phyloP scores from a whole-genome alignment of 352 stramenopile genomes.

The Phytophthora hybrid region DNA sequence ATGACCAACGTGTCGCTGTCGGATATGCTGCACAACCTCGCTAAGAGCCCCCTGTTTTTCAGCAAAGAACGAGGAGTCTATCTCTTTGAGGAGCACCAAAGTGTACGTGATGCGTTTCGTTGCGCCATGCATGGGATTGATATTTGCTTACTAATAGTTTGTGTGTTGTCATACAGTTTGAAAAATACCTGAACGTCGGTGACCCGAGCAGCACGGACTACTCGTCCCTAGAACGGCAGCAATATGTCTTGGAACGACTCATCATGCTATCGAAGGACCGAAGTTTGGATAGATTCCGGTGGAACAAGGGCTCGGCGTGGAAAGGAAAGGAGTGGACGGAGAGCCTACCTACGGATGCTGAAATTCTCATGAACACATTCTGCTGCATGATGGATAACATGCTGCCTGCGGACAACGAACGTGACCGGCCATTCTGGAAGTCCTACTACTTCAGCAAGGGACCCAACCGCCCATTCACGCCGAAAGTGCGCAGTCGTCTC shows the following conservation, averaged over 20 bases:
- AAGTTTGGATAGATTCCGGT: constrained; percentile 85
- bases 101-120: constrained; percentile 47
- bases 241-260: constrained; percentile 86
- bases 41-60: constrained; percentile 75
- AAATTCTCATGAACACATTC: constrained; percentile 91
- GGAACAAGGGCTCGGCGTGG: constrained; percentile 83
- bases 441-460: constrained; percentile 83
- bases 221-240: constrained; percentile 79
- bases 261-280: constrained; percentile 90
- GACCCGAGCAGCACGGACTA: constrained; percentile 75
- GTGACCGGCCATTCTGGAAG: constrained; percentile 84
- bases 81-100: constrained; percentile 85
- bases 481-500: constrained; percentile 70
- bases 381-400: constrained; percentile 91
- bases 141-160: constrained; percentile 14
- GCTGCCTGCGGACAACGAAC: constrained; percentile 77
- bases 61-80: constrained; percentile 80
- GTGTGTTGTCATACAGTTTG: constrained; percentile 58
- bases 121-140: not conserved
- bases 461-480: constrained; percentile 77
- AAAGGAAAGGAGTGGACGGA: constrained; percentile 90
- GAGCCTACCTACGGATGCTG: constrained; percentile 75
- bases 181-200: constrained; percentile 90
- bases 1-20: constrained; percentile 86
- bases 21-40: constrained; percentile 76